Evolutionary conservation across 306 rosid species (phyloP).

Genomic region (Prunus davidiana): DNA sequence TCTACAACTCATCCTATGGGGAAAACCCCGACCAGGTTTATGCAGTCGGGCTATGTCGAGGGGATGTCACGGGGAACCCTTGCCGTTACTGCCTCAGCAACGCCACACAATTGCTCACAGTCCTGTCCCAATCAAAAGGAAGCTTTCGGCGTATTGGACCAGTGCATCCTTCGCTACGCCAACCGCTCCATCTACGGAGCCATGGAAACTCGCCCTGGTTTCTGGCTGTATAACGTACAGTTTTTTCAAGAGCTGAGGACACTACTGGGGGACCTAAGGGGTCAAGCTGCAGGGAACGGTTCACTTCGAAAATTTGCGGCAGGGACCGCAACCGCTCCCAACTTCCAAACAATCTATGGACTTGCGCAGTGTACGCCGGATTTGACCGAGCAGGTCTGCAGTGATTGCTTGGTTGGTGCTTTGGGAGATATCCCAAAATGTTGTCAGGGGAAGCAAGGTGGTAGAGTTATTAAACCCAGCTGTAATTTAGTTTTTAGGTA

Average conservation of each 20-base stretch:
- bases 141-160: no score
- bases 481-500: not conserved
- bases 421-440: not conserved
- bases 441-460: not conserved
- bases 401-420: not conserved
- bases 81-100: not conserved
- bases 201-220: not conserved
- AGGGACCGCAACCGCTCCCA: not conserved
- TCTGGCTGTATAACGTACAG: not conserved
- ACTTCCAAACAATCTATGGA: not conserved
- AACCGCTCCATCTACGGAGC: no score
- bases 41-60: not conserved
- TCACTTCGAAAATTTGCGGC: not conserved
- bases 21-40: not conserved
- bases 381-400: not conserved
- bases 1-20: not conserved
- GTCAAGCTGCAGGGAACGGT: not conserved
- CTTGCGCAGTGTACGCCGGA: constrained; percentile 24
- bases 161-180: no score
- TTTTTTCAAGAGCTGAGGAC: not conserved
- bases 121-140: no score
- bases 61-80: not conserved
- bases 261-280: not conserved
- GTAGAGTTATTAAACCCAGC: constrained; percentile 1
- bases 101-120: no score